phyloP scores from a whole-genome alignment of 2,329 filamentous ascomycete genomes.

The Monosporascus sp. region DNA sequence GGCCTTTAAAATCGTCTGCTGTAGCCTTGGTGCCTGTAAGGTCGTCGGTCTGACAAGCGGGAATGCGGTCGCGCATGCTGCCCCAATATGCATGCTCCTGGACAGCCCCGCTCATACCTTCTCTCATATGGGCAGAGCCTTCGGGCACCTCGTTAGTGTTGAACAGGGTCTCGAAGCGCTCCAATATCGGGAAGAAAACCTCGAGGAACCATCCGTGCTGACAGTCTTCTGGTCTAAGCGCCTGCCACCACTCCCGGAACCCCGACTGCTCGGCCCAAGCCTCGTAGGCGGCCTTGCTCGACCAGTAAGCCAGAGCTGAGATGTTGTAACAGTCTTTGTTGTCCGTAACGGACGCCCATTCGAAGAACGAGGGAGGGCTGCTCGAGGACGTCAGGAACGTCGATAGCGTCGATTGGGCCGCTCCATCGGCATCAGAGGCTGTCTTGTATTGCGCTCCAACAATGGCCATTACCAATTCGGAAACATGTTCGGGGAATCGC shows the following conservation, averaged over 20 bases:
- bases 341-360: conserved; percentile 29
- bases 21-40: conserved; percentile 23
- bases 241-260: conserved; percentile 34
- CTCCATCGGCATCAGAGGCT: background rate
- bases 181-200: conserved; percentile 34
- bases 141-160: conserved; percentile 31
- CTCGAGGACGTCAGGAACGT: background rate
- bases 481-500: conserved; percentile 1
- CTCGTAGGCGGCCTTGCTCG: conserved; percentile 20
- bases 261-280: conserved; percentile 29
- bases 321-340: conserved; percentile 28
- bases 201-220: conserved; percentile 38
- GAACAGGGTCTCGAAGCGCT: conserved; percentile 39
- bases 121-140: conserved; percentile 36
- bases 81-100: conserved; percentile 42
- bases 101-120: conserved; percentile 30
- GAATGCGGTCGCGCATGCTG: conserved; percentile 39
- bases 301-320: conserved; percentile 34
- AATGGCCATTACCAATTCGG: conserved; percentile 3
- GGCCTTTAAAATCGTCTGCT: too few species aligned
- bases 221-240: conserved; percentile 16
- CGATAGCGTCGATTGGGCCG: background rate
- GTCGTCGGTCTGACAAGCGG: conserved; percentile 31
- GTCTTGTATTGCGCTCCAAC: conserved; percentile 1
- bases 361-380: conserved; percentile 18